These are phyloP conservation scores for Colletotrichum paranaense DNA, from an alignment of 2,329 filamentous ascomycete species.

Conservation along the genomic window DNA sequence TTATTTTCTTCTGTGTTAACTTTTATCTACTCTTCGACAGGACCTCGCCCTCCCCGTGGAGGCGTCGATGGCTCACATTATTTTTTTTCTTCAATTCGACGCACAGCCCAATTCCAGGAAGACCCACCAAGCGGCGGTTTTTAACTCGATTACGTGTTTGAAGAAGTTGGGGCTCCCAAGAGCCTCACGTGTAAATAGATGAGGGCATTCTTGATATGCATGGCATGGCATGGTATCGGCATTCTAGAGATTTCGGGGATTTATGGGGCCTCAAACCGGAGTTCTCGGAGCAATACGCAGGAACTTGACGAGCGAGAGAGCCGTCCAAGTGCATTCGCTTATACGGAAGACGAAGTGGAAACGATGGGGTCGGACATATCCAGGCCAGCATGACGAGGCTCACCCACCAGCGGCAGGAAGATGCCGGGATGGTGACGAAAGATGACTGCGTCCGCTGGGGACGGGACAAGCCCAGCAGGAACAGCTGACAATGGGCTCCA, in stretches of 20 bases:
- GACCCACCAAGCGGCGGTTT: slow-evolving; percentile 36
- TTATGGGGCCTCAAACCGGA: slow-evolving; percentile 53
- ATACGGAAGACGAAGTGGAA: slow-evolving; percentile 43
- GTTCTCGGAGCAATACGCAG: slow-evolving; percentile 58
- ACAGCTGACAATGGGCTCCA: slow-evolving; percentile 26
- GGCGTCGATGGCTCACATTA: slow-evolving; percentile 23
- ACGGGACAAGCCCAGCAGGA: slow-evolving; percentile 31
- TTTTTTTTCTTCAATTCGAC: slow-evolving; percentile 40
- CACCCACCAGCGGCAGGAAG: slow-evolving; percentile 30
- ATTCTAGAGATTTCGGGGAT: slow-evolving; percentile 57
- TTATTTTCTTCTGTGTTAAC: slow-evolving; percentile 28
- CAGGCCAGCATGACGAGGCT: slow-evolving; percentile 28
- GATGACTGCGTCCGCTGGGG: slow-evolving; percentile 32
- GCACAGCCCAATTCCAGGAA: slow-evolving; percentile 38
- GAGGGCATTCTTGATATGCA: slow-evolving; percentile 61
- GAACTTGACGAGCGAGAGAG: slow-evolving; percentile 41
- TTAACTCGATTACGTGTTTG: slow-evolving; percentile 37
- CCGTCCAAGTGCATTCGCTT: slow-evolving; percentile 55
- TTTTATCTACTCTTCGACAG: slow-evolving; percentile 16
- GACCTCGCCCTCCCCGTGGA: neutral
- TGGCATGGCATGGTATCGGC: slow-evolving; percentile 60
- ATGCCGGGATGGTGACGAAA: slow-evolving; percentile 37
- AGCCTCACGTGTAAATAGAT: slow-evolving; percentile 59
- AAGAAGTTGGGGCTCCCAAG: slow-evolving; percentile 45
- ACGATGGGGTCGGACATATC: slow-evolving; percentile 32